These are phyloP conservation scores for Globisporangium canariense DNA, from an alignment of 352 stramenopile species.

Conservation along the genomic window DNA sequence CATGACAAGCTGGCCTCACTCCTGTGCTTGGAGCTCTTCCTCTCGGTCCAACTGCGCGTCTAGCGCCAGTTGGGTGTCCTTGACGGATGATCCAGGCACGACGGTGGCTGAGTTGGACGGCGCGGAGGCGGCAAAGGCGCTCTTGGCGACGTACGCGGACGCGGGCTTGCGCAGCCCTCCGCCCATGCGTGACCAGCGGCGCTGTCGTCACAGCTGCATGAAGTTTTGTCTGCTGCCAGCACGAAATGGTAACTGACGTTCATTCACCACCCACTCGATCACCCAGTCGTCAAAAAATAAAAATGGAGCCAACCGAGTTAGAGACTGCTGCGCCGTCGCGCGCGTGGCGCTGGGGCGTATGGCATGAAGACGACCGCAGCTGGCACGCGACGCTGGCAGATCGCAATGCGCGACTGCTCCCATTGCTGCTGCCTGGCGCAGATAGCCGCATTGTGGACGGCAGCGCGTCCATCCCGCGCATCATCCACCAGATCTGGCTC, in stretches of 20 bases:
- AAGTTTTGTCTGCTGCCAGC: not conserved
- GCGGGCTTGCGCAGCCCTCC: slow-evolving; percentile 37
- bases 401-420: slow-evolving; percentile 17
- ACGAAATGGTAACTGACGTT: not conserved
- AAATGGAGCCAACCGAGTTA: not conserved
- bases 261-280: slow-evolving; percentile 2
- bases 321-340: not conserved
- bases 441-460: not conserved
- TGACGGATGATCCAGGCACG: slow-evolving; percentile 6
- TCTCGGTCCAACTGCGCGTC: slow-evolving; percentile 53
- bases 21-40: slow-evolving; percentile 57
- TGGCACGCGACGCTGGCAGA: slow-evolving; percentile 26
- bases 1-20: slow-evolving; percentile 18
- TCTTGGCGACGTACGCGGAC: slow-evolving; percentile 22
- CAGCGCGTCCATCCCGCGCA: slow-evolving; percentile 26
- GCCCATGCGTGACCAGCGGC: slow-evolving; percentile 31
- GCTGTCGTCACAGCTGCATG: not conserved
- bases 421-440: not conserved
- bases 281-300: slow-evolving; percentile 5
- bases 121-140: slow-evolving; percentile 18
- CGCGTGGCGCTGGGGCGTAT: slow-evolving; percentile 33
- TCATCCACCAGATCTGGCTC: slow-evolving; percentile 79
- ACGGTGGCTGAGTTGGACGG: slow-evolving; percentile 19
- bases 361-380: slow-evolving; percentile 23
- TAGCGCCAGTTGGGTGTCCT: slow-evolving; percentile 6